These are phyloP conservation scores for Russula lepida DNA, from an alignment of 768 basidiomycete species.

Conservation along the genomic window DNA sequence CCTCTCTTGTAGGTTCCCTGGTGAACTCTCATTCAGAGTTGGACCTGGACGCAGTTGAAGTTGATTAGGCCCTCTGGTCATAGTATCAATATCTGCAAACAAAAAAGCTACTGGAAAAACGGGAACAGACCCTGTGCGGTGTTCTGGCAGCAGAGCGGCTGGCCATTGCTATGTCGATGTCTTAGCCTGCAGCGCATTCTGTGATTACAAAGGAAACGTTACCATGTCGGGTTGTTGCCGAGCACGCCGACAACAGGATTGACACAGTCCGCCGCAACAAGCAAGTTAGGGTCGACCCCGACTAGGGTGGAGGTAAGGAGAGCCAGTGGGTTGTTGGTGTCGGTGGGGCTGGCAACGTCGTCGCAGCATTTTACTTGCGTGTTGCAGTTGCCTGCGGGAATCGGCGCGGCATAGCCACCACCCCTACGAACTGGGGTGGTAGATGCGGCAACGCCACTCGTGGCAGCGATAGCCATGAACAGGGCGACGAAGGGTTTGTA, in stretches of 20 bases:
- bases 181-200: background rate
- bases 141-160: background rate
- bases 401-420: background rate
- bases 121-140: background rate
- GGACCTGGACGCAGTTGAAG: background rate
- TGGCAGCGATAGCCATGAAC: background rate
- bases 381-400: background rate
- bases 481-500: slow-evolving; percentile 5
- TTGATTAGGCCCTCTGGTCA: background rate
- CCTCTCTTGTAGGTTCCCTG: background rate
- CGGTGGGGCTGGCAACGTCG: background rate
- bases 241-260: background rate
- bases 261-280: background rate
- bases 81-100: background rate
- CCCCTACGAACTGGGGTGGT: background rate
- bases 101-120: background rate
- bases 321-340: background rate
- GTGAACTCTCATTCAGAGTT: background rate
- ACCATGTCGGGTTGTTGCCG: background rate
- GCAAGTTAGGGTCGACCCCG: background rate
- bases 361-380: background rate
- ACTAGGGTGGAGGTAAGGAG: accelerated
- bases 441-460: background rate
- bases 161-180: background rate
- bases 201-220: background rate